Base-by-base conservation (phyloP, 768 basidiomycete genomes). In the Dentipellis fragilis region DNA sequence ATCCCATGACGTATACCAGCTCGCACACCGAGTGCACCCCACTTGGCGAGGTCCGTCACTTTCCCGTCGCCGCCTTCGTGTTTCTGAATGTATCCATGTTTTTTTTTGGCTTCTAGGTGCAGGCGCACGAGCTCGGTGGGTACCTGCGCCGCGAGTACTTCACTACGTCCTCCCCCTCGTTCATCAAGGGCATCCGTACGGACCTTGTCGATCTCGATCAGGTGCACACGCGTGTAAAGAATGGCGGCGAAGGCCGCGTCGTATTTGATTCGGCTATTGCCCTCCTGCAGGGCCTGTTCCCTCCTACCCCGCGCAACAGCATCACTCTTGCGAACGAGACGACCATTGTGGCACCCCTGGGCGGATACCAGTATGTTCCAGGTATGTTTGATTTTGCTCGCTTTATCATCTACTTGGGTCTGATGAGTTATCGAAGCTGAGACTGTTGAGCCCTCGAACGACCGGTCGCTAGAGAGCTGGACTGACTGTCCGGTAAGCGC, bases 361-460 rank as follows among this genome's bases (percentile, higher is more conserved):
- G 80, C 14, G 88, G 89, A 2, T 93, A 92, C 68, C 89, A 92
- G 69, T 93, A 93, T 61, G 79, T 93, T 49, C 87, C 90, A n/a
- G 78, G 84, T 80, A 57, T 50, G 72, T 69, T 19, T 59, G 23
- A 6, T 2, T 57, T 37, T 10, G 54, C 10, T 52, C n/a, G 34
- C 46, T 35, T 14, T 9, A 19, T 6, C 34, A n/a, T 36, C 23
- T 0, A 47, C 17, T 9, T 14, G 9, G 21, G 29, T 21, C 11
- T 17, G 19, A 17, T n/a, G n/a, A 14, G 51, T 48, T 39, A 35
- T 37, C 57, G 23, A 63, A 83, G 87, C 90, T 34, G 85, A 91
- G 73, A 89, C 89, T n/a, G 85, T 93, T 50, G 88, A 90, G 67
- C 86, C 89, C 29, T 78, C 77, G 53, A 88, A 90, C 60, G 87